Evolutionary conservation across 306 rosid species (phyloP).

Genomic region (Chamaecrista fasciculata): DNA sequence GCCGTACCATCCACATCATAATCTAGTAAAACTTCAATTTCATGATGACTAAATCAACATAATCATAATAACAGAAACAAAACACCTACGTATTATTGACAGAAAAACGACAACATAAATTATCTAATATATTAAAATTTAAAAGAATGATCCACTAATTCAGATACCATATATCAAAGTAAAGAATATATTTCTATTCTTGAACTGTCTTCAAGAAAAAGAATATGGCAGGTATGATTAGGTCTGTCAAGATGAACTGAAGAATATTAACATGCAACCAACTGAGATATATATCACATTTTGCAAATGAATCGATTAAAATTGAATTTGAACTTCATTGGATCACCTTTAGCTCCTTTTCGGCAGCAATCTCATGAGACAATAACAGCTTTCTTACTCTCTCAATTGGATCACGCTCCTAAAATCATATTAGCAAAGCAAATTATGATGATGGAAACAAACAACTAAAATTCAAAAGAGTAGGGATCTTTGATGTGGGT

Average conservation of each 20-base stretch:
- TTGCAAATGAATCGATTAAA: not conserved
- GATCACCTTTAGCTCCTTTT: constrained; percentile 87
- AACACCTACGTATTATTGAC: not conserved
- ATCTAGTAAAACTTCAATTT: not conserved
- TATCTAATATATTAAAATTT: not conserved
- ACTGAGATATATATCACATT: not conserved
- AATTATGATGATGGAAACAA: constrained; percentile 1
- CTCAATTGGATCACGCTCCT: constrained; percentile 99
- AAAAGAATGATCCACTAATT: not conserved
- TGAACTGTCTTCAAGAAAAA: not conserved
- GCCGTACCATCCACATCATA: not conserved
- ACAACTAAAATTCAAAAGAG: not conserved
- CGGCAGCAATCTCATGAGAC: constrained; percentile 70
- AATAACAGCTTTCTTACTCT: constrained; percentile 79
- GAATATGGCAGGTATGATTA: not conserved
- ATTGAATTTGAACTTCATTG: constrained; percentile 8
- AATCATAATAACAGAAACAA: not conserved
- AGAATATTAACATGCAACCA: not conserved
- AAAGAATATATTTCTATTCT: not conserved
- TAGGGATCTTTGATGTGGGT: not conserved
- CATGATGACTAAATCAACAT: not conserved
- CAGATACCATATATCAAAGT: not conserved
- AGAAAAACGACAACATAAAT: not conserved
- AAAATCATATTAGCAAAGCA: constrained; percentile 28
- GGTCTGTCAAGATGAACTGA: not conserved